Conservation (phyloP, 2,329 filamentous ascomycete species). For the Dactylellina parvicollis region DNA sequence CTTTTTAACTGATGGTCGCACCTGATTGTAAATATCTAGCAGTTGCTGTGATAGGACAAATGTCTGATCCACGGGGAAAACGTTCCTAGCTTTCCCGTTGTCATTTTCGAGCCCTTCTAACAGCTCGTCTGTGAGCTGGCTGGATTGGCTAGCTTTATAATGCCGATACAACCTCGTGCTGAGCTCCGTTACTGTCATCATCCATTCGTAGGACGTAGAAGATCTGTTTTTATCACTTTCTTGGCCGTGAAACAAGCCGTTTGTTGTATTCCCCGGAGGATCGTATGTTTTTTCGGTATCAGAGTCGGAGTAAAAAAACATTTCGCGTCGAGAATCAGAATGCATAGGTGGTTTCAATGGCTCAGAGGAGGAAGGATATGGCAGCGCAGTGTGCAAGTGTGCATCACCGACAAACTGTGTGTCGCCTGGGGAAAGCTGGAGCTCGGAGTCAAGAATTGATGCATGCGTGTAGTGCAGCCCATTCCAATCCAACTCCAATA, state of each 20-base stretch:
- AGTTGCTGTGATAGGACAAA: constrained; percentile 21
- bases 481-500: not conserved
- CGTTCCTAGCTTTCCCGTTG: not conserved
- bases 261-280: too few species aligned
- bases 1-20: not conserved
- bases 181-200: constrained; percentile 7
- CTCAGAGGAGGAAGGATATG: not conserved
- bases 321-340: too few species aligned
- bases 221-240: not conserved
- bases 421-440: not conserved
- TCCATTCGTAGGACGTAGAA: not conserved
- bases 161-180: constrained; percentile 7
- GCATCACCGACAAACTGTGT: not conserved
- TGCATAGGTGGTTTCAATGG: not conserved
- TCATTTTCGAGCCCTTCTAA: not conserved
- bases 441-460: not conserved
- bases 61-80: constrained; percentile 3
- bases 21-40: constrained; percentile 7
- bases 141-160: not conserved
- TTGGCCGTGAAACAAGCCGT: too few species aligned
- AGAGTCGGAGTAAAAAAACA: too few species aligned
- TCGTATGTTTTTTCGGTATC: too few species aligned
- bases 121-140: not conserved
- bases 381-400: not conserved
- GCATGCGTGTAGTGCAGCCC: not conserved